Conservation (phyloP, 495 filamentous ascomycete species). For the Rostrohypoxylon terebratum region DNA sequence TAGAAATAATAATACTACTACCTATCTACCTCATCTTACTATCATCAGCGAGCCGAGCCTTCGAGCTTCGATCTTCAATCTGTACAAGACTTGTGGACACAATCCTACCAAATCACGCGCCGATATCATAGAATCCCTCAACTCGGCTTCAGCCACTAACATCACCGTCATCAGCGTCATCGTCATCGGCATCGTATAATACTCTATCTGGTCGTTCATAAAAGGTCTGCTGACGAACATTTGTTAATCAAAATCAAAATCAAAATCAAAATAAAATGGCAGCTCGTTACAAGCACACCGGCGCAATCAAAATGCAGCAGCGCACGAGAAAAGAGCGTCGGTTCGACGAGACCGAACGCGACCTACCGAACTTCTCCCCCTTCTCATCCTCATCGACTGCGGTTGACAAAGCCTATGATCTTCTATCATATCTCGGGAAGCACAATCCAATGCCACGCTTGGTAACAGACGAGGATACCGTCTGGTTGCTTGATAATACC, state of each 20-base stretch:
- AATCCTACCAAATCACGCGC: constrained; percentile 35
- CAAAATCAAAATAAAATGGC: too few relatives aligned
- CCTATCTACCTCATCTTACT: too few relatives aligned
- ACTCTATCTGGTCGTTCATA: not conserved
- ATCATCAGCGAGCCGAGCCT: constrained; percentile 1
- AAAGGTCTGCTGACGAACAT: not conserved
- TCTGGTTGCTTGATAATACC: constrained; percentile 94
- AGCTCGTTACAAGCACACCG: constrained; percentile 27
- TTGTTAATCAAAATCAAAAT: too few relatives aligned
- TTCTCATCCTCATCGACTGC: constrained; percentile 21
- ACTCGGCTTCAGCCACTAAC: constrained; percentile 3
- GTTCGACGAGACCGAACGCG: constrained; percentile 58
- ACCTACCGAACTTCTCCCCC: constrained; percentile 51
- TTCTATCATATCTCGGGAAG: constrained; percentile 61
- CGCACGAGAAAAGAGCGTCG: constrained; percentile 56
- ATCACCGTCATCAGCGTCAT: too few relatives aligned
- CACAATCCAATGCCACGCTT: constrained; percentile 58
- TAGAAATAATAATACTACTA: constrained; percentile 23
- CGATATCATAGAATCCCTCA: constrained; percentile 31
- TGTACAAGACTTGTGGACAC: constrained; percentile 17
- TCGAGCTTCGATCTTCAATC: not conserved
- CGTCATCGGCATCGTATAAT: too few relatives aligned
- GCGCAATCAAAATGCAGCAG: constrained; percentile 51
- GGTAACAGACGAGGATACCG: constrained; percentile 65
- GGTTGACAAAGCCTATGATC: constrained; percentile 47